phyloP scores from a whole-genome alignment of 2,329 filamentous ascomycete genomes.

The Ophiobolus disseminans region DNA sequence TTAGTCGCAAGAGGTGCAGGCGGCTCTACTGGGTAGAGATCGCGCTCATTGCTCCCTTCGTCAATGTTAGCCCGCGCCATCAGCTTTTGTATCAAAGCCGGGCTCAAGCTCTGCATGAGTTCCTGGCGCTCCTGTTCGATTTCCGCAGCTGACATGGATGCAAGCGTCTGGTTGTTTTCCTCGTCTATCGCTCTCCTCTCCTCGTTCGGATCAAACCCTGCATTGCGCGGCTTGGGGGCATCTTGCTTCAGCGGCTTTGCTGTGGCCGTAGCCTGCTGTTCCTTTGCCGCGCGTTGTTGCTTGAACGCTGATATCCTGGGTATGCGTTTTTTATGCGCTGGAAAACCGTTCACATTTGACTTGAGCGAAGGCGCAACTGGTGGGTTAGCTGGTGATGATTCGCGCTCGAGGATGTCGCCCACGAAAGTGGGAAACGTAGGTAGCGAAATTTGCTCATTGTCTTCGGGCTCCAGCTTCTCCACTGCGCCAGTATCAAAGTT shows the following conservation, averaged over 20 bases:
- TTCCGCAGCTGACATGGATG: constrained; percentile 79
- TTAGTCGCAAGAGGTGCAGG: constrained; percentile 16
- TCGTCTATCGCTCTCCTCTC: constrained; percentile 79
- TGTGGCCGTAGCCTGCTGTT: constrained; percentile 22
- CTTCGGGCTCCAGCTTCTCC: constrained; percentile 45
- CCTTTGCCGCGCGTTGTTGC: constrained; percentile 62
- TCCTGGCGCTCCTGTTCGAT: constrained; percentile 83
- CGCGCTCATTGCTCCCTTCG: constrained; percentile 59
- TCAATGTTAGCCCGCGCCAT: constrained; percentile 79
- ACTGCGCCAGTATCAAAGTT: constrained; percentile 64
- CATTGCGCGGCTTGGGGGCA: constrained; percentile 22
- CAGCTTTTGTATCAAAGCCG: constrained; percentile 76
- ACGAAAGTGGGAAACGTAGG: constrained; percentile 57
- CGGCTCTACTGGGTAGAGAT: constrained; percentile 32
- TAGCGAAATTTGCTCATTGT: constrained; percentile 19
- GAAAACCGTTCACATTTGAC: constrained; percentile 73
- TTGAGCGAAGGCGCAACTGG: constrained; percentile 68
- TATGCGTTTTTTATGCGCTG: constrained; percentile 81
- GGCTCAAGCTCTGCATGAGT: constrained; percentile 77
- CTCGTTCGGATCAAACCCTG: constrained; percentile 48
- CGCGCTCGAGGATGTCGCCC: constrained; percentile 81
- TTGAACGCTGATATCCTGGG: constrained; percentile 77
- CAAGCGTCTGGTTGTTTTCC: constrained; percentile 78
- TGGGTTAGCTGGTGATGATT: constrained; percentile 65
- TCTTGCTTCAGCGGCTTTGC: constrained; percentile 16